These are phyloP conservation scores for Gossypium longicalyx DNA, from an alignment of 345 rosid species.

Conservation along the genomic window DNA sequence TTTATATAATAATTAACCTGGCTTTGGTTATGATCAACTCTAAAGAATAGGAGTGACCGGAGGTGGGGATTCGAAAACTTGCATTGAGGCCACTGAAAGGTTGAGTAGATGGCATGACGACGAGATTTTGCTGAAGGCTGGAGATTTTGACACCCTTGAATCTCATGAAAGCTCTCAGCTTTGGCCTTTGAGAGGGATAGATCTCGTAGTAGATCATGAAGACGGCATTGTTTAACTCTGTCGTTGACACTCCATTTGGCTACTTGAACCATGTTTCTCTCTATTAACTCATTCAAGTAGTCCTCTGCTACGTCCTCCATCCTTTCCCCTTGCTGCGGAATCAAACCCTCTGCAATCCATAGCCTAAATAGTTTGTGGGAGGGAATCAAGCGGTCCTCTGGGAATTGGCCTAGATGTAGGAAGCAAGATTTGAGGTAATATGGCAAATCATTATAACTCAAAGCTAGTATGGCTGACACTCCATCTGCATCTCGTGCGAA, in stretches of 20 bases:
- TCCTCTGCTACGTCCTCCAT: slow-evolving; percentile 30
- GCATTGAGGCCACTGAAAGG: background rate
- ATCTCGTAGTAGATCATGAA: slow-evolving; percentile 24
- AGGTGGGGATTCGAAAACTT: background rate
- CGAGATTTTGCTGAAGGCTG: slow-evolving; percentile 11
- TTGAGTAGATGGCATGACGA: slow-evolving; percentile 6
- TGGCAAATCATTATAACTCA: slow-evolving; percentile 28
- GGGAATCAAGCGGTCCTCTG: slow-evolving; percentile 22
- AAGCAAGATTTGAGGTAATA: slow-evolving; percentile 31
- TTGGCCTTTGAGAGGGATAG: slow-evolving; percentile 25
- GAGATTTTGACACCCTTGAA: background rate
- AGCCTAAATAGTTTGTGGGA: slow-evolving; percentile 18
- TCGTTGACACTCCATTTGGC: slow-evolving; percentile 17
- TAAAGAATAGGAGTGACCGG: slow-evolving; percentile 18
- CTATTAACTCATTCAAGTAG: slow-evolving; percentile 26
- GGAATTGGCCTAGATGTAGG: slow-evolving; percentile 26
- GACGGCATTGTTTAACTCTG: slow-evolving; percentile 19
- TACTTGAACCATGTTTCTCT: slow-evolving; percentile 29
- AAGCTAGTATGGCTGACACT: slow-evolving; percentile 26
- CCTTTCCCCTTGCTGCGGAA: slow-evolving; percentile 17
- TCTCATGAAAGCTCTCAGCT: slow-evolving; percentile 19
- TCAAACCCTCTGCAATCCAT: slow-evolving; percentile 30
- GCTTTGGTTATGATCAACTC: slow-evolving; percentile 8
- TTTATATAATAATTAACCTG: background rate
- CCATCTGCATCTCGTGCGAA: slow-evolving; percentile 21